Base-by-base conservation (phyloP, 805 yeast species). In the Starmerella khaoyaiensis region DNA sequence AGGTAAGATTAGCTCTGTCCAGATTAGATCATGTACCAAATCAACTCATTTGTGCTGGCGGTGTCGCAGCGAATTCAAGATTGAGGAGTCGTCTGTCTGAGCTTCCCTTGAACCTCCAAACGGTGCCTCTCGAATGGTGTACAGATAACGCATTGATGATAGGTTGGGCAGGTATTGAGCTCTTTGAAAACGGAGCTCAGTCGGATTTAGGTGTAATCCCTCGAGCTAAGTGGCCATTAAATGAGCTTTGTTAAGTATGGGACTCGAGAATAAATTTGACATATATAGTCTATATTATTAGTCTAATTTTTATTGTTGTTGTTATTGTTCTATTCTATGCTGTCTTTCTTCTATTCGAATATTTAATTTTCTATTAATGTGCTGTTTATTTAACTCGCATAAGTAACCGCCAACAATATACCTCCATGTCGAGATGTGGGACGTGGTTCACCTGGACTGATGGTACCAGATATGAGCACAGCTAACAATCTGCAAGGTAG, bases 71-170 rank as follows among this genome's bases (percentile, higher is more conserved):
- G 1, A 90, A 86, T 52, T 34, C 52, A 21, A 18, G 48, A 30
- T 43, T 57, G 33, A 37, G 47, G 14, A 12, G 28, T 4, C 34
- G 42, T 50, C 63, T 50, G 38, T 56, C n/a, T 2, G 21, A 21
- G 1, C 9, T 34, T 15, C 37, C 45, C n/a, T 35, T 53, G 5
- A n/a, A 43, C 1, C 71, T 75, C 31, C 71, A 71, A 46, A 82
- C 74, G 49, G 94, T 96, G 0, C 74, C 71, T 16, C 62, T 74
- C 2, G 58, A 66, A 1, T 61, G 84, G 42, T 90, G 98, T 54
- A 83, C 96, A 0, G 98, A 90, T 53, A 90, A 90, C 56, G 94
- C 96, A 0, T 72, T 83, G 2, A 90, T 90, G 98, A 90, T 90
- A 36, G 98, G 95, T 1, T 82, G 93, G 75, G 94, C 97, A 0